These are phyloP conservation scores for Boletus nobilissimus DNA, from an alignment of 1,284 basidiomycete species.

Conservation along the genomic window DNA sequence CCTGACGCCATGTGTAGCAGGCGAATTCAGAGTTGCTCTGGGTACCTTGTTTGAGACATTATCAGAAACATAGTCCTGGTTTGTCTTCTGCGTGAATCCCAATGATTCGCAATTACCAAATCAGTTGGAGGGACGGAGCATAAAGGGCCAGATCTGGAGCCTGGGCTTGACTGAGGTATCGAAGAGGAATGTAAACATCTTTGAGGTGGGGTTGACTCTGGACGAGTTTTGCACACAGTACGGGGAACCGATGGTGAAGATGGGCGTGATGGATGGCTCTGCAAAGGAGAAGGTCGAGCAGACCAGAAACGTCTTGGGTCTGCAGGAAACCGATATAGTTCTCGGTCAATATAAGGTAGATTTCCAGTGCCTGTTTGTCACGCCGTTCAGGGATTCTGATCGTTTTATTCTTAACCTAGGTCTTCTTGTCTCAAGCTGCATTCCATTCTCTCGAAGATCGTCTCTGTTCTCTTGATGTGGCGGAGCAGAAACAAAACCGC, in stretches of 20 bases:
- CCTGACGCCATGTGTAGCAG: conserved; percentile 79
- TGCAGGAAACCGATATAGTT: conserved; percentile 82
- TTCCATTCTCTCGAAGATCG: conserved; percentile 94
- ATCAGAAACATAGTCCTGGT: conserved; percentile 92
- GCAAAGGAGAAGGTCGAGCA: conserved; percentile 70
- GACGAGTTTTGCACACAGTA: too few species aligned
- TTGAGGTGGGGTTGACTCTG: conserved; percentile 87
- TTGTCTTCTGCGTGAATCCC: conserved; percentile 91
- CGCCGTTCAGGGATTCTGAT: background rate
- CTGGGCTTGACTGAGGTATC: conserved; percentile 85
- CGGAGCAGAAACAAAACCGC: conserved; percentile 87
- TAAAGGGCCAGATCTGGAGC: conserved; percentile 92
- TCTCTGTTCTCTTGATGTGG: conserved; percentile 82
- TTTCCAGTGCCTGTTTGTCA: conserved; percentile 43
- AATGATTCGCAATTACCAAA: conserved; percentile 96
- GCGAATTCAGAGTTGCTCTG: conserved; percentile 87
- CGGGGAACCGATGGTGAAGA: too few species aligned
- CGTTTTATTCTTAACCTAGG: conserved; percentile 57
- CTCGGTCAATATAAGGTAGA: conserved; percentile 80
- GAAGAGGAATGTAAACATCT: conserved; percentile 71
- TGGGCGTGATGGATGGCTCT: too few species aligned
- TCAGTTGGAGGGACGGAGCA: conserved; percentile 90
- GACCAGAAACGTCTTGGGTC: conserved; percentile 68
- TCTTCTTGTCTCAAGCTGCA: conserved; percentile 88
- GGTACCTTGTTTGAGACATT: conserved; percentile 90